phyloP scores from a whole-genome alignment of 805 yeast genomes.

The Sungouiella blattae region DNA sequence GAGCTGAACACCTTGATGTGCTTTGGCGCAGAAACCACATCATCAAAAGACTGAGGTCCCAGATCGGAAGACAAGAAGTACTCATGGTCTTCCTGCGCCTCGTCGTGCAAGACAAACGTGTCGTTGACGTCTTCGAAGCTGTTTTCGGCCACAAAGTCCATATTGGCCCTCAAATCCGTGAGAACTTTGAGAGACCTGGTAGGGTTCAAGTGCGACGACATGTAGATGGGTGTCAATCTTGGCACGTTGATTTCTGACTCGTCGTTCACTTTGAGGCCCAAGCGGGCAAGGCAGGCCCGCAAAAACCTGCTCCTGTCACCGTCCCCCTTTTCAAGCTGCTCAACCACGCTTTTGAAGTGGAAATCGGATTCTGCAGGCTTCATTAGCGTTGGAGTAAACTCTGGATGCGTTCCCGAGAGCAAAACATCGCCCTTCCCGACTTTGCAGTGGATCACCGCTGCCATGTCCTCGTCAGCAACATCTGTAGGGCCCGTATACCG shows the following conservation, averaged over 20 bases:
- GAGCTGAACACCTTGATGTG: slow-evolving; percentile 47
- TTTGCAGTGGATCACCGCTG: slow-evolving; percentile 69
- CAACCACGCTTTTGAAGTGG: slow-evolving; percentile 28
- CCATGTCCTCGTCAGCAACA: slow-evolving; percentile 45
- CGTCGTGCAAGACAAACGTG: slow-evolving; percentile 48
- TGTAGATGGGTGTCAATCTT: slow-evolving; percentile 60
- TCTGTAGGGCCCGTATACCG: slow-evolving; percentile 55
- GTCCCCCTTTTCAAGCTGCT: slow-evolving; percentile 41
- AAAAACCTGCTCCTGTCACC: slow-evolving; percentile 53
- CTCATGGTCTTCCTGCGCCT: slow-evolving; percentile 23
- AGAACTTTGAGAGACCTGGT: slow-evolving; percentile 28
- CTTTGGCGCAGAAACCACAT: slow-evolving; percentile 39
- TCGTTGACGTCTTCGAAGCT: slow-evolving; percentile 53
- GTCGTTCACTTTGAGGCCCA: slow-evolving; percentile 70
- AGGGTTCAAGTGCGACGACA: slow-evolving; percentile 41
- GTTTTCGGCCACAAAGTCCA: slow-evolving; percentile 27
- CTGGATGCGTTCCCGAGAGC: slow-evolving; percentile 87
- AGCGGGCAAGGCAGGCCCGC: slow-evolving; percentile 48
- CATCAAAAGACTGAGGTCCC: slow-evolving; percentile 6
- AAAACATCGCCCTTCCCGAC: slow-evolving; percentile 76
- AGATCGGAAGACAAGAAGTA: not conserved
- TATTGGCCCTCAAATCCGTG: slow-evolving; percentile 36
- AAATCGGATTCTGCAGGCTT: slow-evolving; percentile 28
- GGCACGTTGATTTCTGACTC: slow-evolving; percentile 50
- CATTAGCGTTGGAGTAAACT: slow-evolving; percentile 58